Evolutionary conservation across 2,329 filamentous ascomycete species (phyloP).

Genomic region (Fusarium sp.): DNA sequence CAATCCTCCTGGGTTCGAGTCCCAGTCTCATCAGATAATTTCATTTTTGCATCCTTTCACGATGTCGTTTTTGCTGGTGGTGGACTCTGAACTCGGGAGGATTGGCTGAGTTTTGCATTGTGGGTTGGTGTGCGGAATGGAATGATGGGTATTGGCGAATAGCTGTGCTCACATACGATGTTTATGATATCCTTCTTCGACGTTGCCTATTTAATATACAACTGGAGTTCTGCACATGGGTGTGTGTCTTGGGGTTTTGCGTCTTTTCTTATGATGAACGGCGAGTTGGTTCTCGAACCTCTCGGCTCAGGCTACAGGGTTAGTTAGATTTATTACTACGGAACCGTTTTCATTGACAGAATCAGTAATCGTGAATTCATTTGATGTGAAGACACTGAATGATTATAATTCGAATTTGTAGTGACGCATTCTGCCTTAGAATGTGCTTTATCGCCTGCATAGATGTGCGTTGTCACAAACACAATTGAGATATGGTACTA

Average conservation of each 20-base stretch:
- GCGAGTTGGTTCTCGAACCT: constrained; percentile 7
- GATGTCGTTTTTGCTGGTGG: constrained; percentile 14
- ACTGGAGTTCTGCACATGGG: constrained; percentile 32
- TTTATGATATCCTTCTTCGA: background rate
- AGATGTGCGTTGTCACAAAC: background rate
- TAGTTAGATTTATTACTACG: constrained; percentile 11
- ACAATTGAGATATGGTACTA: background rate
- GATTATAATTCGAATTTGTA: too few relatives aligned
- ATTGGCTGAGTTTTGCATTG: background rate
- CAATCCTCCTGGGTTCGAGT: constrained; percentile 47
- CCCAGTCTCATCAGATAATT: constrained; percentile 43
- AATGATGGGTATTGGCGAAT: background rate
- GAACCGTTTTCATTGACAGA: background rate
- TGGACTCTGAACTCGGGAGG: background rate
- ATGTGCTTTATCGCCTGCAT: background rate
- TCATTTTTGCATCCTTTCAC: constrained; percentile 24
- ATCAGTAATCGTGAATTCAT: too few relatives aligned
- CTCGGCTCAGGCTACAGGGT: background rate
- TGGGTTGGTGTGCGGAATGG: background rate
- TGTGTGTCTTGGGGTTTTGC: constrained; percentile 2
- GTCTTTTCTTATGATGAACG: constrained; percentile 6
- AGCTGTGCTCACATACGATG: background rate
- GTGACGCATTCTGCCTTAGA: too few relatives aligned
- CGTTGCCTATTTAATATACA: constrained; percentile 9
- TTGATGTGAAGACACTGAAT: background rate